phyloP scores from a whole-genome alignment of 139 green algal species.

The Chlamydomonas sp. region DNA sequence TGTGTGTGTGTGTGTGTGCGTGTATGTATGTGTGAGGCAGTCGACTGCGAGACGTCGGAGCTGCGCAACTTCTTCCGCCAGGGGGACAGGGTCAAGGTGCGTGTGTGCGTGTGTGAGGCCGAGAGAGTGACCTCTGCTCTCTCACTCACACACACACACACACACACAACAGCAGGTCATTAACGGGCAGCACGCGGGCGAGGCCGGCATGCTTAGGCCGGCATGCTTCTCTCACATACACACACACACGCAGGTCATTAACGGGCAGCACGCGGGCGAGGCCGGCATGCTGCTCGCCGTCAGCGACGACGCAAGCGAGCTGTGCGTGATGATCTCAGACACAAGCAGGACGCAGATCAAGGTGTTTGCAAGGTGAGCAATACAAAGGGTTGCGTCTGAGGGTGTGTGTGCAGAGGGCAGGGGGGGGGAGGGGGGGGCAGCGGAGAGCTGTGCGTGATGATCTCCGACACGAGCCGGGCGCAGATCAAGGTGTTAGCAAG shows the following conservation, averaged over 20 bases:
- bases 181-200: slow-evolving; percentile 66
- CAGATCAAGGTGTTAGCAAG: slow-evolving; percentile 77
- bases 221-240: not conserved
- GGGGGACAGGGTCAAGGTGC: slow-evolving; percentile 18
- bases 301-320: slow-evolving; percentile 33
- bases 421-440: too few relatives aligned
- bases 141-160: not conserved
- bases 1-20: too few relatives aligned
- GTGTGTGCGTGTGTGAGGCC: too few relatives aligned
- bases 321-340: slow-evolving; percentile 72
- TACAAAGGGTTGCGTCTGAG: too few relatives aligned
- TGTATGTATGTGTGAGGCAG: too few relatives aligned
- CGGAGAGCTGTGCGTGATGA: slow-evolving; percentile 52
- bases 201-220: slow-evolving; percentile 71
- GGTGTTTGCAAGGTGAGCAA: slow-evolving; percentile 56
- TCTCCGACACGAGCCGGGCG: slow-evolving; percentile 64
- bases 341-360: slow-evolving; percentile 65
- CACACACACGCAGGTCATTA: slow-evolving; percentile 42
- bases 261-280: slow-evolving; percentile 70
- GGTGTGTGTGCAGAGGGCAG: too few relatives aligned
- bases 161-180: slow-evolving; percentile 41
- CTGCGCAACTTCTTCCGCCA: slow-evolving; percentile 72
- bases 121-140: not conserved
- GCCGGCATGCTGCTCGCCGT: slow-evolving; percentile 83
- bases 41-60: slow-evolving; percentile 55